Conservation (phyloP, 495 filamentous ascomycete species). For the Penicillium parvum region DNA sequence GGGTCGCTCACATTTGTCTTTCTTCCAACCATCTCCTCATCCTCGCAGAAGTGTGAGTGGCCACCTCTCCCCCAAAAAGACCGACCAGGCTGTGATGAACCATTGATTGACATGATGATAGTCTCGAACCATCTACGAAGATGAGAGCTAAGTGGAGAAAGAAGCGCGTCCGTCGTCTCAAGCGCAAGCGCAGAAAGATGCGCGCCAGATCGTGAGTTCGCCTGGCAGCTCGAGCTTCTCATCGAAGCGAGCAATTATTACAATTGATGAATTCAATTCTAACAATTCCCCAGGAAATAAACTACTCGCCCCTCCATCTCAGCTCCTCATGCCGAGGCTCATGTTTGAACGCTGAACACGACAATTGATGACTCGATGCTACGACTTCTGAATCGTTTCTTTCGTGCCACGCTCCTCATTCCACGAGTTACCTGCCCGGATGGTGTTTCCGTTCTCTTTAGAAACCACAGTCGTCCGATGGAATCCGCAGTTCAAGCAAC, state of each 20-base stretch:
- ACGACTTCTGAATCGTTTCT: conserved; percentile 36
- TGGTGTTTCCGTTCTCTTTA: conserved; percentile 18
- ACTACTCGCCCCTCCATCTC: conserved; percentile 61
- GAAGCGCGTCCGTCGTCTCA: conserved; percentile 96
- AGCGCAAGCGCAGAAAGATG: conserved; percentile 99
- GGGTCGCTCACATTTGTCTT: conserved; percentile 35
- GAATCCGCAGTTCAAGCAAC: conserved; percentile 35
- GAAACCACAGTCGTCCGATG: conserved; percentile 22
- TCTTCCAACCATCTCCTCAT: conserved; percentile 52
- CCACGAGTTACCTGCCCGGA: conserved; percentile 28
- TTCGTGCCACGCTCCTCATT: conserved; percentile 31
- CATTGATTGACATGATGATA: conserved; percentile 15
- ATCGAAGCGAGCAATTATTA: too few species aligned
- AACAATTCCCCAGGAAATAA: conserved; percentile 61
- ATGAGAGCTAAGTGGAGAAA: conserved; percentile 99
- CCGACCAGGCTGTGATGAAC: not conserved
- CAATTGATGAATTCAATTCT: too few species aligned
- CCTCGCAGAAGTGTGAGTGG: conserved; percentile 50
- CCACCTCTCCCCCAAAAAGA: conserved; percentile 2
- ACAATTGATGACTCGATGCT: conserved; percentile 34
- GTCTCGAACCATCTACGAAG: conserved; percentile 57
- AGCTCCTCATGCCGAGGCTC: conserved; percentile 43
- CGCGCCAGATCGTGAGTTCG: conserved; percentile 76
- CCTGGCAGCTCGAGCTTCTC: not conserved
- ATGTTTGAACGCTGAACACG: conserved; percentile 46